These are phyloP conservation scores for Podochytrium sp. DNA, from an alignment of 192 early-diverging fungal species.

Conservation along the genomic window DNA sequence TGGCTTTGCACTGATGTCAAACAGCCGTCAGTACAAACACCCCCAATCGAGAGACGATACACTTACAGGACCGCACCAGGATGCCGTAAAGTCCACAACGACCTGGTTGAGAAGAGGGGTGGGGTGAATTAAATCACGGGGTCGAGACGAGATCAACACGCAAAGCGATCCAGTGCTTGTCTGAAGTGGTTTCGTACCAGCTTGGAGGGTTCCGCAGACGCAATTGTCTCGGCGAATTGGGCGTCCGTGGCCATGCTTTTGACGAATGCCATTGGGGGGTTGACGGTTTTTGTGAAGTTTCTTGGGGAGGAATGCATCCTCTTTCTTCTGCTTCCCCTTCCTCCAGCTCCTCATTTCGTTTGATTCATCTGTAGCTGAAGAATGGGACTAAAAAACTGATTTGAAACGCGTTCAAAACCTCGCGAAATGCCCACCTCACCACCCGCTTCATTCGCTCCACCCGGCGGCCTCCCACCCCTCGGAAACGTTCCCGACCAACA, in stretches of 20 bases:
- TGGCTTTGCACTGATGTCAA: conserved; percentile 8
- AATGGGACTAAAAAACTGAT: no score
- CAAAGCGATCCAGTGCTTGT: not conserved
- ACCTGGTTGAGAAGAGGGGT: conserved; percentile 26
- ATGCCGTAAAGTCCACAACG: conserved; percentile 55
- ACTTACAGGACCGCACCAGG: conserved; percentile 31
- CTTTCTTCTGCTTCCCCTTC: no score
- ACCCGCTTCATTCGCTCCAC: no score
- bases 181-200: no score
- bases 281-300: not conserved
- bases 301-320: no score
- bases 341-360: no score
- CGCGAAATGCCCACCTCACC: no score
- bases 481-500: no score
- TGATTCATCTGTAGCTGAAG: no score
- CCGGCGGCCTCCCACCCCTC: no score
- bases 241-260: conserved; percentile 25
- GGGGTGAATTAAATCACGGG: no score
- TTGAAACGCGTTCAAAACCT: no score
- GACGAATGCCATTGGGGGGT: conserved; percentile 22
- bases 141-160: conserved; percentile 4
- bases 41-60: conserved; percentile 24
- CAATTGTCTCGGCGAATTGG: conserved; percentile 20
- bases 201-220: conserved; percentile 18
- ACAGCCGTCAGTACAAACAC: conserved; percentile 21